Evolutionary conservation across 2,329 filamentous ascomycete genomes (phyloP), one percentile per base, ranked within the genome.

Genomic region (Fusarium cyanostomum): DNA sequence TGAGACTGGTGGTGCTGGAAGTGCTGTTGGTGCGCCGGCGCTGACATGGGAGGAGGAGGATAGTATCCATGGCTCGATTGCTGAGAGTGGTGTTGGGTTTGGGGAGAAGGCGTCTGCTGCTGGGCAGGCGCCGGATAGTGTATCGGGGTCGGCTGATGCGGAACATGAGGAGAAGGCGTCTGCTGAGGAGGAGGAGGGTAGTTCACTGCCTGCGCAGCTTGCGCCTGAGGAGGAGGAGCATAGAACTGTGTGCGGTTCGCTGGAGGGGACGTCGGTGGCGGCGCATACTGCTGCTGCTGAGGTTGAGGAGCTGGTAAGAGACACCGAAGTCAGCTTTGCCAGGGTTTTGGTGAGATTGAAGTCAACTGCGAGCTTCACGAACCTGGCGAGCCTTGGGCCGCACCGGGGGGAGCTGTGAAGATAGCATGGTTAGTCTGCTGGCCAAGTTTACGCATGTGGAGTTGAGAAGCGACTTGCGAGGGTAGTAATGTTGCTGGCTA

Each of bases 231-330:
- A 11, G 79, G 79, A 49, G 80, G 76, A 45, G 80, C 75, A 43
- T 81, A 82, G 72, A 81, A 82, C 41, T 78, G 79, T 18, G 78
- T 74, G 61, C 78, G 77, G 69, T 76, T 77, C 37, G 80, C 78
- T 4, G 81, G 80, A 44, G 81, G 78, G 18, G 82, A 83, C 6
- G 77, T 79, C 27, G 81, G 80, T 15, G 81, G 81, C 43, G 77
- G 75, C 41, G 80, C 80, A 66, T 81, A 83, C 59, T 76, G 78
- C 45, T 78, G 78, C 42, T 69, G 67, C 11, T 56, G 59, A 6
- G 52, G 67, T 50, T 56, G 64, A 39, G 64, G 71, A 54, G 64
- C 67, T 68, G 66, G 26, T 46, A 41, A 49, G 35, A 21, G 28
- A 54, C 52, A 21, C 9, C 18, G 21, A 42, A 38, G 58, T 71